phyloP scores from a whole-genome alignment of 768 basidiomycete genomes.

The Tremella yokohamensis region DNA sequence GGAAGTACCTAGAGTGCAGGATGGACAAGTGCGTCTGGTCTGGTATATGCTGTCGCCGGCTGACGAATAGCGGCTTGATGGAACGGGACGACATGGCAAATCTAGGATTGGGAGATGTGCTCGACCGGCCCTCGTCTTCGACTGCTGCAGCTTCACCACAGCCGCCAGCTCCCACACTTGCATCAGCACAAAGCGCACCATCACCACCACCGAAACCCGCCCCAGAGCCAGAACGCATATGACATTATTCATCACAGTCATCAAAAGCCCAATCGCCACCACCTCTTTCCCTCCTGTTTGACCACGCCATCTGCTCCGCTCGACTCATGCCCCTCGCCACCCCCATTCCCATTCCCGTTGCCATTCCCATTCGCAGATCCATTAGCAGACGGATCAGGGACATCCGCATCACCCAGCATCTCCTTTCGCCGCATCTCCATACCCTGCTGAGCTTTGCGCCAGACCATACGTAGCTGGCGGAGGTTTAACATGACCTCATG shows the following conservation, averaged over 20 bases:
- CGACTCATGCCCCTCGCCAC: not conserved
- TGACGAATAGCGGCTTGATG: constrained; percentile 70
- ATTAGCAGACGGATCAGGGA: not conserved
- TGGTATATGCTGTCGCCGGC: not conserved
- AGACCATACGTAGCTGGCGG: constrained; percentile 11
- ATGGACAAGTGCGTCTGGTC: constrained; percentile 73
- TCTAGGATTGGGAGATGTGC: constrained; percentile 67
- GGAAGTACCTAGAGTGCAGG: constrained; percentile 77
- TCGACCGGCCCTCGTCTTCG: not conserved
- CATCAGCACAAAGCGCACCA: constrained; percentile 4
- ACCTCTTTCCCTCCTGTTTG: constrained; percentile 3
- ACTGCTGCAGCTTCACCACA: constrained; percentile 6
- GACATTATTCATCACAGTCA: constrained; percentile 4
- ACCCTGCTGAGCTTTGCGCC: constrained; percentile 1
- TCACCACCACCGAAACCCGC: not conserved
- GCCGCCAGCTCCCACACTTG: not conserved
- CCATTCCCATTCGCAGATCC: not conserved
- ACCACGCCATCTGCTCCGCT: constrained; percentile 1
- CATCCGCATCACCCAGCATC: constrained; percentile 1
- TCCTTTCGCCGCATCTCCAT: constrained; percentile 3
- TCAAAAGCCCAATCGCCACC: constrained; percentile 15
- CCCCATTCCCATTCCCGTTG: not conserved
- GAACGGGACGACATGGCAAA: constrained; percentile 81
- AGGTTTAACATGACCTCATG: constrained; percentile 28
- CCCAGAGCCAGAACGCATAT: constrained; percentile 8